These are phyloP conservation scores for Hyphopichia homilentoma DNA, from an alignment of 805 yeast species.

Conservation along the genomic window DNA sequence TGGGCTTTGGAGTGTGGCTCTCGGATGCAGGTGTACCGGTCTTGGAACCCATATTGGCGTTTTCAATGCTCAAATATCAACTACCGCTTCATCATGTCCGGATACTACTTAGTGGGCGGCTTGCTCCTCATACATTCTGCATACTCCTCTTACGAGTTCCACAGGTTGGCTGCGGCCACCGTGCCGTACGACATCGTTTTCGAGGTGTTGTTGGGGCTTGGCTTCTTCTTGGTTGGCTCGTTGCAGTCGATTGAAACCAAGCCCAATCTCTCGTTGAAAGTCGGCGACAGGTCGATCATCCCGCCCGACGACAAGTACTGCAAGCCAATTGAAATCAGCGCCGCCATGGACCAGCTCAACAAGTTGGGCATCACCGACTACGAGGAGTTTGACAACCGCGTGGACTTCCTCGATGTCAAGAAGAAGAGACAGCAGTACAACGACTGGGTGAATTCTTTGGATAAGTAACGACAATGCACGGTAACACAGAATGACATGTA, in stretches of 20 bases:
- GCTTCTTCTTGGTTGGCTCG: slow-evolving; percentile 39
- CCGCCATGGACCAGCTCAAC: slow-evolving; percentile 48
- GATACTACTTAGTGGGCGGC: slow-evolving; percentile 15
- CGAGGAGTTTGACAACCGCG: slow-evolving; percentile 46
- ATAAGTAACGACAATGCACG: too few species aligned
- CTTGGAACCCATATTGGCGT: too few species aligned
- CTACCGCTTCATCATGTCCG: too few species aligned
- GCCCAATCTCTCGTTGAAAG: slow-evolving; percentile 13
- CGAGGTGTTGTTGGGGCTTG: slow-evolving; percentile 49
- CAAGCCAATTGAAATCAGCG: slow-evolving; percentile 42
- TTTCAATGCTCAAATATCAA: too few species aligned
- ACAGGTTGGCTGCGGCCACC: slow-evolving; percentile 30
- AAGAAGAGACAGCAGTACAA: slow-evolving; percentile 43
- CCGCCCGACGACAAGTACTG: slow-evolving; percentile 29
- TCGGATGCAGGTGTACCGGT: too few species aligned
- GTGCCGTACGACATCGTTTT: slow-evolving; percentile 47
- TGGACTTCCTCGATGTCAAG: slow-evolving; percentile 48
- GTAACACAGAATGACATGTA: too few species aligned
- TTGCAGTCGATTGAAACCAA: slow-evolving; percentile 25
- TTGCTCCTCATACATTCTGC: slow-evolving; percentile 43
- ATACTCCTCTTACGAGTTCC: slow-evolving; percentile 52
- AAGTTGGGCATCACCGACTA: slow-evolving; percentile 44
- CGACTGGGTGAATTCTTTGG: slow-evolving; percentile 36
- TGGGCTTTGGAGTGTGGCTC: too few species aligned
- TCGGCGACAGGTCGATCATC: slow-evolving; percentile 19